Evolutionary conservation across 2,329 filamentous ascomycete genomes (phyloP).

Genomic region (Alternaria gaisen): DNA sequence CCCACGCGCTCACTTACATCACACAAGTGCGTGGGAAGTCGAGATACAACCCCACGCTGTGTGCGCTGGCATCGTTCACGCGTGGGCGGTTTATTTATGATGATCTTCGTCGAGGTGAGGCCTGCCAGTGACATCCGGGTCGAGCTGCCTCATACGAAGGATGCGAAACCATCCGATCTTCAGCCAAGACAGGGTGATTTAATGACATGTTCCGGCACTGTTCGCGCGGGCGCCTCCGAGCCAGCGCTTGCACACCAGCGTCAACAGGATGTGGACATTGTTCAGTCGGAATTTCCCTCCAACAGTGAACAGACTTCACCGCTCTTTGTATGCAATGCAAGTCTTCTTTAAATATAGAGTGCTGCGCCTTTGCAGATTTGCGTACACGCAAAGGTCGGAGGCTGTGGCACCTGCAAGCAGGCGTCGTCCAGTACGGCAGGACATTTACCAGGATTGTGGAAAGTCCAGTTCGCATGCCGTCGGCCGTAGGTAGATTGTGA

Average conservation of each 20-base stretch:
- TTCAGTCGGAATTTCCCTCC: slow-evolving; percentile 17
- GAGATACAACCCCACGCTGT: slow-evolving; percentile 17
- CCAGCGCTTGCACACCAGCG: slow-evolving; percentile 15
- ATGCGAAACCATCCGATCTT: slow-evolving; percentile 31
- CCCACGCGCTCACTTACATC: slow-evolving; percentile 21
- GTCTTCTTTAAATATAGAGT: slow-evolving; percentile 41
- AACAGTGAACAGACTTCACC: slow-evolving; percentile 41
- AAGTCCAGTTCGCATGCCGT: slow-evolving; percentile 40
- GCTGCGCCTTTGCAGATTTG: slow-evolving; percentile 34
- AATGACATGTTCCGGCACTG: slow-evolving; percentile 6
- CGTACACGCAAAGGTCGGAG: slow-evolving; percentile 21
- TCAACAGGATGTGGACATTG: background rate
- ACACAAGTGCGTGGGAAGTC: slow-evolving; percentile 9
- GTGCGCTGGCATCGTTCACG: slow-evolving; percentile 11
- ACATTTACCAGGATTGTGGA: slow-evolving; percentile 34
- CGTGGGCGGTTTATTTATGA: slow-evolving; percentile 5
- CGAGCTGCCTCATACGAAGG: slow-evolving; percentile 17
- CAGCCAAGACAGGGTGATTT: slow-evolving; percentile 39
- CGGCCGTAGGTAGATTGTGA: slow-evolving; percentile 38
- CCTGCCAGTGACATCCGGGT: slow-evolving; percentile 19
- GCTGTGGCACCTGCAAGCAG: slow-evolving; percentile 33
- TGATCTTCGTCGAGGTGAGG: slow-evolving; percentile 17
- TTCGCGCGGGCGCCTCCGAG: slow-evolving; percentile 15
- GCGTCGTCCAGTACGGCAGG: slow-evolving; percentile 27
- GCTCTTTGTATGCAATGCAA: slow-evolving; percentile 35